These are phyloP conservation scores for Cephalotrichum gorgonifer DNA, from an alignment of 2,329 filamentous ascomycete species.

Conservation along the genomic window DNA sequence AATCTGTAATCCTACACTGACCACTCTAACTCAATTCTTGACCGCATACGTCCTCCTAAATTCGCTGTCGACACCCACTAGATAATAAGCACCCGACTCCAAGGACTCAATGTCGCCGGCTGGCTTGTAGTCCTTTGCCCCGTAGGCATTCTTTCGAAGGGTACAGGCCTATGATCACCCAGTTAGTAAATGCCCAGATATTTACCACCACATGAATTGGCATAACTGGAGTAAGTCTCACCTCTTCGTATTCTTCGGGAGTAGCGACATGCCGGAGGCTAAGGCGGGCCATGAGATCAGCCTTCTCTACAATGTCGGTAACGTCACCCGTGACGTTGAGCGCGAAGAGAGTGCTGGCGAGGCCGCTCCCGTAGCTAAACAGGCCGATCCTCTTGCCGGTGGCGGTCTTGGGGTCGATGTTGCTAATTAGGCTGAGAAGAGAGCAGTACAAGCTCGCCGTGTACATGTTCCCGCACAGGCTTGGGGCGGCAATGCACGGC, in stretches of 20 bases:
- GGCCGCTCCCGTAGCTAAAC: constrained; percentile 63
- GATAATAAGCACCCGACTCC: constrained; percentile 61
- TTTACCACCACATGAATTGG: not conserved
- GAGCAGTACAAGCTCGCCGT: constrained; percentile 24
- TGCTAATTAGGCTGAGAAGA: constrained; percentile 57
- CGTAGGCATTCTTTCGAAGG: constrained; percentile 71
- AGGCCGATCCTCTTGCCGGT: constrained; percentile 52
- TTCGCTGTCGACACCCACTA: constrained; percentile 73
- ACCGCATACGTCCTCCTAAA: constrained; percentile 71
- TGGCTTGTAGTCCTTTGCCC: constrained; percentile 70
- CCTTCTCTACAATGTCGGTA: constrained; percentile 52
- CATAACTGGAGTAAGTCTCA: constrained; percentile 28
- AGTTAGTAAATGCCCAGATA: not conserved
- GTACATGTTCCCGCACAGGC: constrained; percentile 63
- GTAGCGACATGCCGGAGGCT: constrained; percentile 53
- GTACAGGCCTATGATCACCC: constrained; percentile 54
- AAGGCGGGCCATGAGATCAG: constrained; percentile 61
- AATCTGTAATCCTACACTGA: no score
- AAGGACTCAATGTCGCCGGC: constrained; percentile 58
- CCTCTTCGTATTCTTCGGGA: constrained; percentile 64
- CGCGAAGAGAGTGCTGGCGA: constrained; percentile 62
- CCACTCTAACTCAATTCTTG: constrained; percentile 60
- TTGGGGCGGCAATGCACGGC: constrained; percentile 65
- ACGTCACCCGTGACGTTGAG: constrained; percentile 65
- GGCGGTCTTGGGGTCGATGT: constrained; percentile 59